Conservation (phyloP, 345 rosid species). For the Moricandia moricandioides region DNA sequence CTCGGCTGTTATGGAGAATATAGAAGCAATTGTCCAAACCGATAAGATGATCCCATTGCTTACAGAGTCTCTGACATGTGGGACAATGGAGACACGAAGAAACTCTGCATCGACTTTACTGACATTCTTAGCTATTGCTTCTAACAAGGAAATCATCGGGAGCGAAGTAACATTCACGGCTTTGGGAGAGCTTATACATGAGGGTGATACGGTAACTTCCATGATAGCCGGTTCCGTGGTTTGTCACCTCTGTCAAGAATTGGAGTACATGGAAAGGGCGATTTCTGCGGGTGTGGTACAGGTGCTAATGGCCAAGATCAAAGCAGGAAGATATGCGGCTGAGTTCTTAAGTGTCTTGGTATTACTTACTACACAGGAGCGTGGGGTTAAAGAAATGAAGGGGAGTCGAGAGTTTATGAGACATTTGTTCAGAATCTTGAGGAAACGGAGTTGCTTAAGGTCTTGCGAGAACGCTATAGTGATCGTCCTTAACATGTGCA, state of each 20-base stretch:
- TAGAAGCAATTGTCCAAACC: constrained; percentile 35
- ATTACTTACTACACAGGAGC: background rate
- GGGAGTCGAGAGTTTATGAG: background rate
- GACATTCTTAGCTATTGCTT: constrained; percentile 31
- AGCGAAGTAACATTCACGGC: constrained; percentile 46
- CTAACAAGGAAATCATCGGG: constrained; percentile 41
- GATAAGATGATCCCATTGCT: constrained; percentile 44
- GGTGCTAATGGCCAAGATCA: constrained; percentile 40
- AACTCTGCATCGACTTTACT: constrained; percentile 53
- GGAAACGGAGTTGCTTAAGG: constrained; percentile 32
- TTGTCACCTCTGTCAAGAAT: constrained; percentile 35
- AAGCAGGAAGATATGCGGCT: background rate
- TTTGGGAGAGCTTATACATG: constrained; percentile 42
- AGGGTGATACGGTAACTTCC: constrained; percentile 42
- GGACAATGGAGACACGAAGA: constrained; percentile 45
- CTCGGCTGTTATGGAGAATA: constrained; percentile 38
- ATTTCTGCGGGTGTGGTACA: constrained; percentile 39
- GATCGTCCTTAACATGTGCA: constrained; percentile 44
- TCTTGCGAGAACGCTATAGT: constrained; percentile 48
- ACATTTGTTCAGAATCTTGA: constrained; percentile 43
- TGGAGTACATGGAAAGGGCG: constrained; percentile 41
- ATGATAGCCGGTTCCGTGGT: constrained; percentile 48
- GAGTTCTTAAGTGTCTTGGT: background rate
- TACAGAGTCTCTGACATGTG: constrained; percentile 34
- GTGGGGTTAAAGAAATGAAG: background rate